These are phyloP conservation scores for Trichoderma brevicompactum DNA, from an alignment of 2,329 filamentous ascomycete genomes.

Conservation along the genomic window DNA sequence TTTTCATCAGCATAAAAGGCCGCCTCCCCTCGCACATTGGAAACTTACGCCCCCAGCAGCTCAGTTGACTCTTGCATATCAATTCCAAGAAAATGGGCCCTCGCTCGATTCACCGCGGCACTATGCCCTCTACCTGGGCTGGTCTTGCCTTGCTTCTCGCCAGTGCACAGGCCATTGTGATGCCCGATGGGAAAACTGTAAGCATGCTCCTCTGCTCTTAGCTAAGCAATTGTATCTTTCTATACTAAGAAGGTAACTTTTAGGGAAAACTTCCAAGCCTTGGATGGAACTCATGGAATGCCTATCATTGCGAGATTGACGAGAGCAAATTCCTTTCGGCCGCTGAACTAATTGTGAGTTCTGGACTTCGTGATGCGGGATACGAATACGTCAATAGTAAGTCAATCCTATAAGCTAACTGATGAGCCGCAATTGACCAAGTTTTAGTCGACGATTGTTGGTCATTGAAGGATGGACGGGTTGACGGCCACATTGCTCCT, in stretches of 20 bases:
- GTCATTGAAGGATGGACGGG: conserved; percentile 51
- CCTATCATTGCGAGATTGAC: conserved; percentile 55
- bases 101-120: neutral
- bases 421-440: neutral
- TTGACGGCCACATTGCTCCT: conserved; percentile 44
- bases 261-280: conserved; percentile 44
- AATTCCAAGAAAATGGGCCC: neutral
- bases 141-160: conserved; percentile 14
- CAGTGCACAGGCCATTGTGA: conserved; percentile 12
- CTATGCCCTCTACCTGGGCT: conserved; percentile 7
- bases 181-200: conserved; percentile 26
- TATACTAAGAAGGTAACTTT: neutral
- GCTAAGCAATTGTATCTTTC: neutral
- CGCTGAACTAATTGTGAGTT: conserved; percentile 52
- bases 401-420: neutral
- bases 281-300: conserved; percentile 60
- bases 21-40: no score
- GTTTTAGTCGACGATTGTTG: conserved; percentile 63
- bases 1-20: neutral
- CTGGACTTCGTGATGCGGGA: conserved; percentile 57
- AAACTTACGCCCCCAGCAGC: no score
- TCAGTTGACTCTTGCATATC: neutral
- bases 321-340: conserved; percentile 54
- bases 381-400: conserved; percentile 60
- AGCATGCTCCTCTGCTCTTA: neutral